These are phyloP conservation scores for Scedosporium boydii DNA, from an alignment of 2,329 filamentous ascomycete genomes.

Conservation along the genomic window DNA sequence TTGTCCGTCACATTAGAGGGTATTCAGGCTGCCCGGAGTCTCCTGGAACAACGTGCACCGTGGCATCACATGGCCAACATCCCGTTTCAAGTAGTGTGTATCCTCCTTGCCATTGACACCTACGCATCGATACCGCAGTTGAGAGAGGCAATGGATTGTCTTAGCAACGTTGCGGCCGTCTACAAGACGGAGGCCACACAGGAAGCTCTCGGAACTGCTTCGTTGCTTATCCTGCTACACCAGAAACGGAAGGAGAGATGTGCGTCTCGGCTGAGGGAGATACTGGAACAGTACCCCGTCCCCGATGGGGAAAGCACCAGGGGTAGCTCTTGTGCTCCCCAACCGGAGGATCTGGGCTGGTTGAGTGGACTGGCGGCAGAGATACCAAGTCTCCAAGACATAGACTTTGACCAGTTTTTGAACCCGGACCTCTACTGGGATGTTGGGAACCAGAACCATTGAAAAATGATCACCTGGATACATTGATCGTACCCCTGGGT, in stretches of 20 bases:
- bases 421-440: constrained; percentile 11
- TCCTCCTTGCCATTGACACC: constrained; percentile 45
- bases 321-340: not conserved
- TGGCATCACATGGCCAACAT: constrained; percentile 54
- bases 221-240: constrained; percentile 41
- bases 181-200: constrained; percentile 38
- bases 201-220: constrained; percentile 45
- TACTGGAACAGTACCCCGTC: constrained; percentile 24
- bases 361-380: constrained; percentile 32
- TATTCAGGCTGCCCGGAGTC: constrained; percentile 34
- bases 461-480: no score
- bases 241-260: constrained; percentile 39
- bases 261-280: constrained; percentile 24
- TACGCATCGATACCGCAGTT: constrained; percentile 36
- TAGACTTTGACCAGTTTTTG: constrained; percentile 28
- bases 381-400: constrained; percentile 30
- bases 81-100: constrained; percentile 48
- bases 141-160: constrained; percentile 37
- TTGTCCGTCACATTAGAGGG: constrained; percentile 34
- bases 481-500: no score
- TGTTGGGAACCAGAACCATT: not conserved
- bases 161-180: constrained; percentile 28
- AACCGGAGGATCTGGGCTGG: constrained; percentile 27
- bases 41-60: constrained; percentile 33
- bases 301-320: constrained; percentile 7